Percentiles rank a stretch among this genome's conserved stretches.
Conservation (phyloP, 768 basidiomycete genomes). For the Psilocybe azurescens region DNA sequence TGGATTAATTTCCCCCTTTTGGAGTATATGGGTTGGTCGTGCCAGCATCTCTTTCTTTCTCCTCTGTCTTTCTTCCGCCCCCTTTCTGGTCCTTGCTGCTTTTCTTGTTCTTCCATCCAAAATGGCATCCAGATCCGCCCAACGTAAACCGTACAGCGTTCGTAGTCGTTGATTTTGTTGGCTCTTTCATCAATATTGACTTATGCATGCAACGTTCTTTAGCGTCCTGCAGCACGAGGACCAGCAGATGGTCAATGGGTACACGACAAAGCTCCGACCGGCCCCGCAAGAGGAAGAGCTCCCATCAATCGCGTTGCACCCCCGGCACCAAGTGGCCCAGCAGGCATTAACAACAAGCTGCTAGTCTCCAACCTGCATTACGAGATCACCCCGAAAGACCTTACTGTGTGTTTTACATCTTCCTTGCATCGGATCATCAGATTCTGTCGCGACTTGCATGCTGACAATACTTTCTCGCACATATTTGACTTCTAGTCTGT, state of each 20-base stretch:
- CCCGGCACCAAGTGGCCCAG: conserved; percentile 29
- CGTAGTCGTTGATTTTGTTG: conserved; percentile 1
- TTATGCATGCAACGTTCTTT: conserved; percentile 1
- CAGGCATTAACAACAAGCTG: conserved; percentile 57
- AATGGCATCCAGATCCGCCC: conserved; percentile 31
- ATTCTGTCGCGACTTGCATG: background rate
- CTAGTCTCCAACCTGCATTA: conserved; percentile 91
- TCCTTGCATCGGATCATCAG: background rate
- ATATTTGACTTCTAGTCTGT: conserved; percentile 60
- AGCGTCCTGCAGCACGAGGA: conserved; percentile 59
- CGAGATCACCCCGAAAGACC: conserved; percentile 87
- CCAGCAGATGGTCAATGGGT: conserved; percentile 71
- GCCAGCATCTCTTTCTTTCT: conserved; percentile 9
- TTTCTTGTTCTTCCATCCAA: conserved; percentile 2
- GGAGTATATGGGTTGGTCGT: background rate
- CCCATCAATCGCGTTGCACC: conserved; percentile 26
- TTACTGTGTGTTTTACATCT: conserved; percentile 63
- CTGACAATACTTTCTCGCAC: background rate
- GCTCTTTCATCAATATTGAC: background rate
- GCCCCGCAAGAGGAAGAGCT: conserved; percentile 34
- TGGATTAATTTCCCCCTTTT: conserved; percentile 7
- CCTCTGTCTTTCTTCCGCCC: conserved; percentile 15
- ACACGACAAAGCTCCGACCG: conserved; percentile 74
- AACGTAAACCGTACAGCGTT: conserved; percentile 35
- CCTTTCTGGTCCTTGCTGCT: conserved; percentile 7